Base-by-base conservation (phyloP, 371 early-diverging fungal genomes). In the Zychaea mexicana region DNA sequence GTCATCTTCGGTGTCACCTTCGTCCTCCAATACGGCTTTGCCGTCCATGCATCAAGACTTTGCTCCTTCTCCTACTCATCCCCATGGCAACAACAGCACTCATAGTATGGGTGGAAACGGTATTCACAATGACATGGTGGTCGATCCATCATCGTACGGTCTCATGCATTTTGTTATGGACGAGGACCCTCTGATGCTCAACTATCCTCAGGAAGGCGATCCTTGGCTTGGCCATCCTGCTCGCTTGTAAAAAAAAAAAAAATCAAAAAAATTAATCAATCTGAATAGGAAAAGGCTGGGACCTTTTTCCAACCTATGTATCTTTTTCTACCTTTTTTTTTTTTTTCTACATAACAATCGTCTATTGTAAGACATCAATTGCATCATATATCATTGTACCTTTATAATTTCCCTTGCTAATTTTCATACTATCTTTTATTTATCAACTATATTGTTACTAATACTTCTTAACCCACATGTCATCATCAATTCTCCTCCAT, bases 131-230 rank as follows among this genome's bases (percentile, higher is more conserved):
- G 59, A 58, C 3, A 58, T 58, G 26, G 45, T 58, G 45, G 24
- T 58, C 9, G 59, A 58, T 38, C 26, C 59, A 45, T 49, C 49
- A 24, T 22, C 49, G 4, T 58, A 58, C 26, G 59, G 38, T 24
- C 28, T 58, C 8, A 58, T 58, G 59, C 39, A 58, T 27, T 42
- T 58, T 58, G 59, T 58, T 45, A 58, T 58, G 59, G 45, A 58
- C 15, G 45, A 58, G 28, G 59, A 58, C 27, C 38, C 59, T 17
- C 59, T 58, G n/a, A 58, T 58, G 59, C 17, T 39, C 12, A 36
- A 58, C 42, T 39, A 33, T 30, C 45, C n/a, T 45, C 32, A 36
- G 4, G 59, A 27, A 42, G 42, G 42, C 3, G 59, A 27, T 13
- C 45, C 59, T 28, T 58, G 59, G 59, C 45, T 58, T 24, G 46